Evolutionary conservation across 176 grass and related monocot genomes (phyloP).

Genomic region (Carex pumila): DNA sequence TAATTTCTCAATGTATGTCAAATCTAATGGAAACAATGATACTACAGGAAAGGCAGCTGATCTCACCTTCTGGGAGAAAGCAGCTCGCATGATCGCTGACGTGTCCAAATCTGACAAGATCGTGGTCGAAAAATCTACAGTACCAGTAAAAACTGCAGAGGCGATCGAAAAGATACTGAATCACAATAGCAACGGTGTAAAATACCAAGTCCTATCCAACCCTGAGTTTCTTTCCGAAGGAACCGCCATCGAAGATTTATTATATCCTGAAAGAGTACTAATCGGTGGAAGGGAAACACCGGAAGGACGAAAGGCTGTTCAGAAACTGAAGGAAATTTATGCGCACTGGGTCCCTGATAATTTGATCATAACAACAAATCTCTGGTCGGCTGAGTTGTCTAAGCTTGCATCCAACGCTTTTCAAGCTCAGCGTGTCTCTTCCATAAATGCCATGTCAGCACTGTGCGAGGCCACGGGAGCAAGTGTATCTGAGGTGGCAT

Average conservation of each 20-base stretch:
- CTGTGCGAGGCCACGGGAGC: conserved; percentile 82
- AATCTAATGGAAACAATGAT: not conserved
- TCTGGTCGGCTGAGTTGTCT: conserved; percentile 86
- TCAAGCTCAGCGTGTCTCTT: conserved; percentile 83
- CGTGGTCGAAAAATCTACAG: conserved; percentile 91
- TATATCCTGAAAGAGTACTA: conserved; percentile 75
- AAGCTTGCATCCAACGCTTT: conserved; percentile 80
- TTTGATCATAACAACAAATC: conserved; percentile 80
- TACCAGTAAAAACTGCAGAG: conserved; percentile 87
- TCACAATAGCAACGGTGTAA: conserved; percentile 82
- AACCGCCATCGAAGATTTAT: conserved; percentile 63
- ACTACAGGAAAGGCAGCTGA: conserved; percentile 64
- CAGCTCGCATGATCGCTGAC: conserved; percentile 82
- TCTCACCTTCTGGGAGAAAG: conserved; percentile 87
- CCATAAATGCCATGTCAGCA: conserved; percentile 84
- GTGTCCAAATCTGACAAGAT: conserved; percentile 89
- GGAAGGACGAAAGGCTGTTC: conserved; percentile 45
- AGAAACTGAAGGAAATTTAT: conserved; percentile 59
- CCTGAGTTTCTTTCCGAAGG: conserved; percentile 86
- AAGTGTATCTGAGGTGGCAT: conserved; percentile 62
- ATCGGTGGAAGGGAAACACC: conserved; percentile 82
- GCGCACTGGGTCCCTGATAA: conserved; percentile 79
- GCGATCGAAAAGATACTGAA: conserved; percentile 86
- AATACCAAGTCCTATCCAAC: conserved; percentile 84
- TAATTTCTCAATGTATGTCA: not conserved